Conservation (phyloP, 1,139 yeast species). For the Citeromyces hawaiiensis region DNA sequence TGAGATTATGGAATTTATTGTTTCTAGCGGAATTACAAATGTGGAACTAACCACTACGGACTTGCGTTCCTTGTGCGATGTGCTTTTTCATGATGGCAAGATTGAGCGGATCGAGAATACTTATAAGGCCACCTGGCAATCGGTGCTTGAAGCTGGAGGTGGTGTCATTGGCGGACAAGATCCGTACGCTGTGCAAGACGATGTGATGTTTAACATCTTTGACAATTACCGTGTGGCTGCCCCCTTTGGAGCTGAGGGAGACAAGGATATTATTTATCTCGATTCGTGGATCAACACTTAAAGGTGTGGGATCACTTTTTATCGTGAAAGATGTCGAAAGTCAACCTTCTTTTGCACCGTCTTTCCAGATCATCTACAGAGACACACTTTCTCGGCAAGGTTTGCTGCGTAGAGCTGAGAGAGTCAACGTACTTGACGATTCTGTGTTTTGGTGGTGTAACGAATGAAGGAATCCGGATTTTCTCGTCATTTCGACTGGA, state of each 20-base stretch:
- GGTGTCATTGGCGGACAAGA: slow-evolving; percentile 7
- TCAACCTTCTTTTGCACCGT: background rate
- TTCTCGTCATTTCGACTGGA: background rate
- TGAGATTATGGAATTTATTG: slow-evolving; percentile 64
- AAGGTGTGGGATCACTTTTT: too few relatives aligned
- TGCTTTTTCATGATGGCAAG: slow-evolving; percentile 75
- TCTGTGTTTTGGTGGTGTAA: background rate
- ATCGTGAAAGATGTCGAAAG: background rate
- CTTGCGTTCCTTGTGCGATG: slow-evolving; percentile 77
- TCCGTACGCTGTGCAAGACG: slow-evolving; percentile 11
- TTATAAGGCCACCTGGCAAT: slow-evolving; percentile 38
- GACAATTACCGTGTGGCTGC: slow-evolving; percentile 15
- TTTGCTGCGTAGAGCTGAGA: background rate
- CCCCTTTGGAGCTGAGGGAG: slow-evolving; percentile 4
- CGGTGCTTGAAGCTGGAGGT: slow-evolving; percentile 35
- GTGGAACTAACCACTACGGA: slow-evolving; percentile 69
- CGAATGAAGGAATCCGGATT: background rate
- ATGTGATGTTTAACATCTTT: slow-evolving; percentile 13
- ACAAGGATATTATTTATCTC: slow-evolving; percentile 1
- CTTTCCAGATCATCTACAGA: background rate
- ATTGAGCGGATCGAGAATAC: slow-evolving; percentile 63
- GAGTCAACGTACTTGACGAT: background rate
- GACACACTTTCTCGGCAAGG: background rate
- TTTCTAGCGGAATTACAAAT: slow-evolving; percentile 62
- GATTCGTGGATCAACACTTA: slow-evolving; percentile 4